phyloP scores from a whole-genome alignment of 768 basidiomycete species.

The Auriscalpium microsporum region DNA sequence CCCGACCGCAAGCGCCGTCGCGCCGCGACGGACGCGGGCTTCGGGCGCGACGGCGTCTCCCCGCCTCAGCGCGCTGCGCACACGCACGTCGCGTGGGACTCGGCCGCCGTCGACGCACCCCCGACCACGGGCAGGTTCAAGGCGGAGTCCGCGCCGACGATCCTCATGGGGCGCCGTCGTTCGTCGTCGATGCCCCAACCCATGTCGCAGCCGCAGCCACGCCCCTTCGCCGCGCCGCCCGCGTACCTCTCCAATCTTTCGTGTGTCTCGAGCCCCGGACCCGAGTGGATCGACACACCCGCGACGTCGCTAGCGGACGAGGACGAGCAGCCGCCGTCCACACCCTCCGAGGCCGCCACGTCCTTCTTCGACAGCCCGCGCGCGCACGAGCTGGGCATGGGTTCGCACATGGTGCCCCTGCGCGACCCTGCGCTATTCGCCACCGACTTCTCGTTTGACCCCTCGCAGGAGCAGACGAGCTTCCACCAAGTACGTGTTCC shows the following conservation, averaged over 20 bases:
- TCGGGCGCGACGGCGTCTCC: constrained; percentile 9
- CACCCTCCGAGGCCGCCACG: not conserved
- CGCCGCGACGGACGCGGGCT: not conserved
- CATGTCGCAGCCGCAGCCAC: not conserved
- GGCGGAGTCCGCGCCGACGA: not conserved
- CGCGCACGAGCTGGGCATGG: not conserved
- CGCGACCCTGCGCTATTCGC: not conserved
- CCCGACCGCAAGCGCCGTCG: constrained; percentile 29
- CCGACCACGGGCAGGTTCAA: not conserved
- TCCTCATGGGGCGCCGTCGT: constrained; percentile 4
- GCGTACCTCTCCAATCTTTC: constrained; percentile 4
- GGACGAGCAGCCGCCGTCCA: not conserved
- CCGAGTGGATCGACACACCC: not conserved
- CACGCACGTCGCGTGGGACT: not conserved
- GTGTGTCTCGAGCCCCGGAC: constrained; percentile 10
- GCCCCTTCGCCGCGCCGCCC: not conserved
- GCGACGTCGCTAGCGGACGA: not conserved
- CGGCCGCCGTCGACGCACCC: not conserved
- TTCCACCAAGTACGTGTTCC: constrained; percentile 1
- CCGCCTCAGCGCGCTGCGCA: constrained; percentile 8
- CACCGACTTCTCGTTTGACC: not conserved
- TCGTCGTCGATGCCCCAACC: constrained; percentile 14
- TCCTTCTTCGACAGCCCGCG: not conserved
- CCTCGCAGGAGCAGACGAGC: not conserved
- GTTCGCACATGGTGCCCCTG: constrained; percentile 4